Base-by-base conservation (phyloP, 192 early-diverging fungal species). In the Hyaloraphidium curvatum region DNA sequence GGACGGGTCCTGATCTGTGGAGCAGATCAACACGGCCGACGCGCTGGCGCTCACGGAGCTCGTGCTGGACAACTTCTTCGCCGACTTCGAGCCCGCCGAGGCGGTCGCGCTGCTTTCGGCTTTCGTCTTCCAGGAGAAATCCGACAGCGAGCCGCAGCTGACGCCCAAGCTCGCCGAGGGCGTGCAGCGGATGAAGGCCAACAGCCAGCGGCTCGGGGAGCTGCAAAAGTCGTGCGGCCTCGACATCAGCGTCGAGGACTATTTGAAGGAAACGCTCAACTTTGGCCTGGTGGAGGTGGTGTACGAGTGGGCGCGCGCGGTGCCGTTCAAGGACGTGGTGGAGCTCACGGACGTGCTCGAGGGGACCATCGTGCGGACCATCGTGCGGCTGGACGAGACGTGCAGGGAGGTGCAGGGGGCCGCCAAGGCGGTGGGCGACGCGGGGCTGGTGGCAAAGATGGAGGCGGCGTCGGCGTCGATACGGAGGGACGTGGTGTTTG, bases 401-500 rank as follows among this genome's bases (percentile, higher is more conserved):
- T 87, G 89, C 30, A 72, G 86, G 39, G 90, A 97, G 56, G 82
- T 91, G 13, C 73, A 72, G 22, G 77, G 79, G 17, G 88, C 89
- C 0, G 84, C 90, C 0, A 58, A 83, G 54, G 73, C 91, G 59
- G 82, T 97, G n/a, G 94, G 91, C 19, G 87, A 95, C 59, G 72
- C 81, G 1, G 71, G 70, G 29, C 71, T 97, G 39, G 89, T 77
- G 64, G 75, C 76, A 21, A 97, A 93, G 65, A 91, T 97, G 82
- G 85, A 94, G 61, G 72, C 82, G 21, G 89, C 89, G 9, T 71
- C 80, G 35, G 77, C 80, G 55, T 62, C 77, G 37, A 92, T 97
- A 63, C 79, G 87, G 53, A 77, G 91, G 53, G 91, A 93, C 60
- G 92, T 97, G 68, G 89, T 97, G 25, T 95, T 93, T 86, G 87